Evolutionary conservation across 768 basidiomycete genomes (phyloP).

Genomic region (Mycena amicta): DNA sequence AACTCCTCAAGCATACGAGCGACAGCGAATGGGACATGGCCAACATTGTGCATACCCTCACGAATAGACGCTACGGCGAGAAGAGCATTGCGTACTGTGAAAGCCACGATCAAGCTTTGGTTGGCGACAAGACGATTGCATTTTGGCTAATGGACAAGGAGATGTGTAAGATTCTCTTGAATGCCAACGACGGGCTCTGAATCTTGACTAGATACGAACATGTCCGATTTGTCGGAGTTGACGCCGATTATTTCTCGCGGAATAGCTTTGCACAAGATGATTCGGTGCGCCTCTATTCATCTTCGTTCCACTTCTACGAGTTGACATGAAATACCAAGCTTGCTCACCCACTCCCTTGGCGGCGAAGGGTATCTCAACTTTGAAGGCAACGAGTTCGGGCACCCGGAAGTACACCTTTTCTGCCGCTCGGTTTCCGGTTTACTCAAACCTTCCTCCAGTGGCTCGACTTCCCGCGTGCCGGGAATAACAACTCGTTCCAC

Average conservation of each 20-base stretch:
- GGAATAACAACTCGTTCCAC: constrained; percentile 95
- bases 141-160: constrained; percentile 99
- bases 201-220: constrained; percentile 72
- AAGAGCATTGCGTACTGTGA: constrained; percentile 93
- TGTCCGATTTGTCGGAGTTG: constrained; percentile 84
- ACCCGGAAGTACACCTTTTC: constrained; percentile 78
- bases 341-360: constrained; percentile 89
- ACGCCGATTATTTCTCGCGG: constrained; percentile 89
- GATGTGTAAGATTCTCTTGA: constrained; percentile 74
- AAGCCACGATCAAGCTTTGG: constrained; percentile 96
- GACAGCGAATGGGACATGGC: constrained; percentile 90
- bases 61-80: constrained; percentile 86
- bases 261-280: constrained; percentile 95
- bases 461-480: constrained; percentile 98
- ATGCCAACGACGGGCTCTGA: neutral
- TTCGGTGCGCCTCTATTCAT: constrained; percentile 58
- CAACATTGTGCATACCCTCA: constrained; percentile 86
- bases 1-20: constrained; percentile 87
- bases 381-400: constrained; percentile 97
- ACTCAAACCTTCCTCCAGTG: constrained; percentile 54
- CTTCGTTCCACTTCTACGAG: neutral
- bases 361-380: constrained; percentile 99
- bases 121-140: constrained; percentile 97
- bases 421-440: neutral
- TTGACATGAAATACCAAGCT: constrained; percentile 43